A percentile compares a stretch with the other conserved stretches of the same genome.
These are phyloP conservation scores for Beta corolliflora DNA, from an alignment of 179 eudicot species.

Conservation along the genomic window DNA sequence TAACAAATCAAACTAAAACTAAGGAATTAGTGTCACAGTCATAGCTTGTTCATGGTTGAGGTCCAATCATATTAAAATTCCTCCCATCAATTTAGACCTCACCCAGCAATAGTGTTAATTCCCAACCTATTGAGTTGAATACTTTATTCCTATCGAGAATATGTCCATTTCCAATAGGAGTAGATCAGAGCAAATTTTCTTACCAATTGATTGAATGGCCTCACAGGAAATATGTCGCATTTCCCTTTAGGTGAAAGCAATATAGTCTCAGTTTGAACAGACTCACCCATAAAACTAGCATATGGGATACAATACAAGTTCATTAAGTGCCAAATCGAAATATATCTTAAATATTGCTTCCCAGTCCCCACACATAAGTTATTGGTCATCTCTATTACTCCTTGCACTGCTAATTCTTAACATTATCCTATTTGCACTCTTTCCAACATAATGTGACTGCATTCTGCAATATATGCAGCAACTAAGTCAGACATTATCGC, in stretches of 20 bases:
- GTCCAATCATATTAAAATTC: neutral
- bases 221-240: neutral
- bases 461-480: neutral
- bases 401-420: neutral
- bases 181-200: neutral
- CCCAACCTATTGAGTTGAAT: too few relatives aligned
- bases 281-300: neutral
- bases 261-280: neutral
- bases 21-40: neutral
- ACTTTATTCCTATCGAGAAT: too few relatives aligned
- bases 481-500: neutral
- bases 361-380: neutral
- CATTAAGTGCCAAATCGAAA: neutral
- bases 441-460: neutral
- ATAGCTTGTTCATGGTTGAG: neutral
- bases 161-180: too few relatives aligned
- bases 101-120: neutral
- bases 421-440: conserved; percentile 1
- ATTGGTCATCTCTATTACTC: neutral
- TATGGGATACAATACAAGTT: neutral
- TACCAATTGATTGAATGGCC: neutral
- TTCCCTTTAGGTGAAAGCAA: neutral
- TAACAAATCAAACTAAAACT: neutral
- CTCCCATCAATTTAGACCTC: neutral
- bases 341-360: neutral